Evolutionary conservation across 257 asterid genomes (phyloP).

Genomic region (Nicotiana tabacum): DNA sequence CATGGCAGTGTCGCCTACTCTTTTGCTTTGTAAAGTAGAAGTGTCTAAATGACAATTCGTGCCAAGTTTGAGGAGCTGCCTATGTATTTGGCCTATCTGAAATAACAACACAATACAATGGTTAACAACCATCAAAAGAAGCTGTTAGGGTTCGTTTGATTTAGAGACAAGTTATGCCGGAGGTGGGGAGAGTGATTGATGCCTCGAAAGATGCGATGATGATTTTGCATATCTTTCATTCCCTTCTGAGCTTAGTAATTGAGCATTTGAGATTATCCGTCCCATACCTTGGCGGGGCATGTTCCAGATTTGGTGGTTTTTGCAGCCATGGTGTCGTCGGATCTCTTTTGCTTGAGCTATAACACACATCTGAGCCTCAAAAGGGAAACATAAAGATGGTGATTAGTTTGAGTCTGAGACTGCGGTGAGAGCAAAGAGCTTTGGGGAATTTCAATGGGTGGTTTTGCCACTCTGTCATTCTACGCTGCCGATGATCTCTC

Average conservation of each 20-base stretch:
- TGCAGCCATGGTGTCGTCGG: conserved; percentile 24
- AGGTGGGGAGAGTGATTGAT: not conserved
- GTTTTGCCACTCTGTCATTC: conserved; percentile 18
- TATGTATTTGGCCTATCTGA: not conserved
- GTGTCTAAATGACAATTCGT: not conserved
- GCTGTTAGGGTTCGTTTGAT: not conserved
- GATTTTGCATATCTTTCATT: not conserved
- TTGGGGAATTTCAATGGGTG: conserved; percentile 8
- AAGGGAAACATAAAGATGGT: not conserved
- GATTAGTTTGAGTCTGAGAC: conserved; percentile 20
- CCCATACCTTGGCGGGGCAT: not conserved
- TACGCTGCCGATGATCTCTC: conserved; percentile 20
- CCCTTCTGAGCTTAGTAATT: not conserved
- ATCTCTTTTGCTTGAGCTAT: not conserved
- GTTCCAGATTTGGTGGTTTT: conserved; percentile 6
- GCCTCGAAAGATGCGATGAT: conserved; percentile 6
- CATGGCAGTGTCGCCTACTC: conserved; percentile 18
- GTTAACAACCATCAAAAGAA: not conserved
- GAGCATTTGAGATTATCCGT: not conserved
- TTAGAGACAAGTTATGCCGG: not conserved
- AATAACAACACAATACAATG: not conserved
- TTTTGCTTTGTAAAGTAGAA: not conserved
- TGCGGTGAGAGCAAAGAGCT: not conserved
- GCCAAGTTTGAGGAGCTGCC: not conserved
- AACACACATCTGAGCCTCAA: conserved; percentile 17